phyloP scores from a whole-genome alignment of 179 eudicot species.

The Beta macrorhiza region DNA sequence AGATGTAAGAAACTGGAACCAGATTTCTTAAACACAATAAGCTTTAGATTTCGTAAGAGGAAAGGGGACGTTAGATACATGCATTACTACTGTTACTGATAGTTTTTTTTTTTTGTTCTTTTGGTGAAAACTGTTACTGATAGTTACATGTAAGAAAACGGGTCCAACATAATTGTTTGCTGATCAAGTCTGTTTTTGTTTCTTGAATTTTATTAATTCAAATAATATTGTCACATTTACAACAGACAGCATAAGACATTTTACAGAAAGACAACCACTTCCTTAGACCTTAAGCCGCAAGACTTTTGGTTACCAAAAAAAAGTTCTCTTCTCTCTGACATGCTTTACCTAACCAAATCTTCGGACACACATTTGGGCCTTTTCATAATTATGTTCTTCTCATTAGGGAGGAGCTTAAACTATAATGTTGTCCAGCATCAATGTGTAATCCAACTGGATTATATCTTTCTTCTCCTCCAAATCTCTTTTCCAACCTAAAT shows the following conservation, averaged over 20 bases:
- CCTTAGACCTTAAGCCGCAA: conserved; percentile 34
- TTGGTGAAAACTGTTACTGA: no score
- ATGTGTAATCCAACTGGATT: background rate
- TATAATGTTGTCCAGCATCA: conserved; percentile 6
- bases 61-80: background rate
- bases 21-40: no score
- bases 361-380: conserved; percentile 23
- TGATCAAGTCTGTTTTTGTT: background rate
- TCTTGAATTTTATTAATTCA: conserved; percentile 3
- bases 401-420: background rate
- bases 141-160: background rate
- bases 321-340: conserved; percentile 1
- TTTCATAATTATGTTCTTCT: conserved; percentile 33
- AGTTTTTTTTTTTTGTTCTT: background rate
- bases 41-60: no score
- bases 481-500: background rate
- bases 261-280: conserved; percentile 20
- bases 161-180: background rate
- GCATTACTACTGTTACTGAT: background rate
- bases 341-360: conserved; percentile 24
- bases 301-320: conserved; percentile 9
- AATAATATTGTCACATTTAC: conserved; percentile 23
- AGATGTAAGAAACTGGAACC: no score
- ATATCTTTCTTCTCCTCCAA: background rate
- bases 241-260: conserved; percentile 33